These are phyloP conservation scores for Perkinsus marinus DNA, from an alignment of 169 alveolate genomes.

Conservation along the genomic window DNA sequence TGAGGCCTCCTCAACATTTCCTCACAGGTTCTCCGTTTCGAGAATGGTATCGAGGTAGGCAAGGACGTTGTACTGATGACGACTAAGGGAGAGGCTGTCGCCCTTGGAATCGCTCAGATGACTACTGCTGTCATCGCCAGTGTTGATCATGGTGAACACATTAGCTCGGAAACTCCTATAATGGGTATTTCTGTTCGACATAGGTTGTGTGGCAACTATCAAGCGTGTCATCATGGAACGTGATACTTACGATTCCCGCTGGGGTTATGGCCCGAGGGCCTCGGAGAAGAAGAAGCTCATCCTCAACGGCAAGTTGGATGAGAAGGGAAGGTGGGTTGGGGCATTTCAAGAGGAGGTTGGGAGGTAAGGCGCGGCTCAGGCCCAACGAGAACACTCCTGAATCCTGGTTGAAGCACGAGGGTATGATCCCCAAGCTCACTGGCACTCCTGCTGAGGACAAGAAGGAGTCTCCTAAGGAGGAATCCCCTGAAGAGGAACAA, in stretches of 20 bases:
- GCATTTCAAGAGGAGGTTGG: too few species aligned
- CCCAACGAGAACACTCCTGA: slow-evolving; percentile 84
- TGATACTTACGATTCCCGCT: slow-evolving; percentile 94
- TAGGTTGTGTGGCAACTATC: slow-evolving; percentile 78
- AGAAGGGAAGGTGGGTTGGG: slow-evolving; percentile 62
- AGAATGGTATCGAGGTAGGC: slow-evolving; percentile 85
- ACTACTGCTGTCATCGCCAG: slow-evolving; percentile 96
- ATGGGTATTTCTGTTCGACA: background rate
- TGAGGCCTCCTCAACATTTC: background rate
- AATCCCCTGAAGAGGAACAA: background rate
- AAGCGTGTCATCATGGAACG: slow-evolving; percentile 99
- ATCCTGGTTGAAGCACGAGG: slow-evolving; percentile 75
- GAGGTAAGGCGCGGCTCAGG: background rate
- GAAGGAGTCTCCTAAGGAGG: slow-evolving; percentile 15
- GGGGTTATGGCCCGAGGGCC: slow-evolving; percentile 99
- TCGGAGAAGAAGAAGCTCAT: slow-evolving; percentile 91
- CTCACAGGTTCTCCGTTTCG: slow-evolving; percentile 81
- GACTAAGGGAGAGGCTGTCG: slow-evolving; percentile 99
- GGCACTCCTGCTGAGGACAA: slow-evolving; percentile 44
- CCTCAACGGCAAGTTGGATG: slow-evolving; percentile 84
- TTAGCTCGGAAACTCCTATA: background rate
- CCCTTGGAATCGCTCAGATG: slow-evolving; percentile 98
- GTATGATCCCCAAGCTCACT: slow-evolving; percentile 54
- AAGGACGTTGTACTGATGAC: slow-evolving; percentile 92
- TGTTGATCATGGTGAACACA: slow-evolving; percentile 90